Evolutionary conservation across 2,329 filamentous ascomycete species (phyloP).

Genomic region (Botryotinia globosa): DNA sequence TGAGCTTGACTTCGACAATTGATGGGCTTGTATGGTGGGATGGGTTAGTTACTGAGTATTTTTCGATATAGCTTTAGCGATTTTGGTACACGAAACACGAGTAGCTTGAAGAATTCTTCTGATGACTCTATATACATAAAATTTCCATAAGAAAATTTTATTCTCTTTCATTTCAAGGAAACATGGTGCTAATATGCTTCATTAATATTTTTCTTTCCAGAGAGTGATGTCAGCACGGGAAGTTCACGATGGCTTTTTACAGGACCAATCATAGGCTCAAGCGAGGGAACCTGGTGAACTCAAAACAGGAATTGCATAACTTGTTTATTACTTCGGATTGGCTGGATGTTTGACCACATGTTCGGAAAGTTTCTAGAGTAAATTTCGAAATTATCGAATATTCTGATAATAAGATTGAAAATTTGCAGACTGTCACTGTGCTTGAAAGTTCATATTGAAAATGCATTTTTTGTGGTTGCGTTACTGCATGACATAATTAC

Average conservation of each 20-base stretch:
- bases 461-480: not conserved
- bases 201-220: not conserved
- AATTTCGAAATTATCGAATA: not conserved
- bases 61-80: not conserved
- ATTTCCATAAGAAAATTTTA: not conserved
- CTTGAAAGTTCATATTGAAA: no score
- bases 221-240: not conserved
- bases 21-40: no score
- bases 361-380: no score
- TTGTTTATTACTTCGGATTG: not conserved
- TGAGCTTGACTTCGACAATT: not conserved
- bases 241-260: not conserved
- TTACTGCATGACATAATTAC: not conserved
- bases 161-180: not conserved
- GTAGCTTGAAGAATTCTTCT: not conserved
- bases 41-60: not conserved
- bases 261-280: not conserved
- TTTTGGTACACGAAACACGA: not conserved
- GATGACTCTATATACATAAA: not conserved
- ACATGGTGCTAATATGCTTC: not conserved
- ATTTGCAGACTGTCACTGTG: no score
- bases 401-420: not conserved
- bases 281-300: not conserved
- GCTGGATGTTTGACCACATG: not conserved
- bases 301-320: not conserved